A percentile compares a stretch with the other conserved stretches of the same genome.
Evolutionary conservation across 805 yeast genomes (phyloP).

Genomic region (Torulaspora franciscae): DNA sequence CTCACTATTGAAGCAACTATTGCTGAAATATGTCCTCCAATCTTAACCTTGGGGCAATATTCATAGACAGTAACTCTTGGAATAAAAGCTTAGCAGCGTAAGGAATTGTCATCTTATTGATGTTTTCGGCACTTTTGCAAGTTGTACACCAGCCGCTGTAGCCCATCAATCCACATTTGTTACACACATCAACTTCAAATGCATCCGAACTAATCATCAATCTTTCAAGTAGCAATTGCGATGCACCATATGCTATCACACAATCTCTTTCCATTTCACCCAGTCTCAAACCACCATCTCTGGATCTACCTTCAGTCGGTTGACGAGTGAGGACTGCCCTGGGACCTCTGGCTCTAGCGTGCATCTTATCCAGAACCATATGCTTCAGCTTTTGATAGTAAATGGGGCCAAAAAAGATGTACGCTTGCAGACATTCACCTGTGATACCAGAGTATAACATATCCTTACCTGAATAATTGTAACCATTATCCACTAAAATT

Average conservation of each 20-base stretch:
- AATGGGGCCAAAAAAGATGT: constrained; percentile 97
- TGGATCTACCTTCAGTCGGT: constrained; percentile 97
- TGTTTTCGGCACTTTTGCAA: constrained; percentile 81
- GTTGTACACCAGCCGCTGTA: constrained; percentile 97
- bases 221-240: constrained; percentile 87
- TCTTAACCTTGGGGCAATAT: constrained; percentile 92
- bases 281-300: constrained; percentile 97
- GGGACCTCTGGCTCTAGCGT: constrained; percentile 98
- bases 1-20: constrained; percentile 5
- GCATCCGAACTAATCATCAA: constrained; percentile 97
- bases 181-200: constrained; percentile 93
- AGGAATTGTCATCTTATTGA: constrained; percentile 93
- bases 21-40: constrained; percentile 76
- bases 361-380: constrained; percentile 99
- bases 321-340: constrained; percentile 96
- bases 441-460: constrained; percentile 97
- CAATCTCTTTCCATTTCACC: constrained; percentile 99
- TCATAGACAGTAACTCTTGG: constrained; percentile 98
- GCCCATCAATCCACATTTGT: constrained; percentile 93
- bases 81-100: constrained; percentile 96
- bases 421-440: constrained; percentile 95
- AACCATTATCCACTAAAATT: constrained; percentile 85
- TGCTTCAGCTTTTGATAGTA: constrained; percentile 97
- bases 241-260: constrained; percentile 98
- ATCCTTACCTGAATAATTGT: constrained; percentile 92